Percentiles rank a stretch among this genome's conserved stretches.
phyloP scores from a whole-genome alignment of 2,329 filamentous ascomycete species.

The Elsinoe necatrix region DNA sequence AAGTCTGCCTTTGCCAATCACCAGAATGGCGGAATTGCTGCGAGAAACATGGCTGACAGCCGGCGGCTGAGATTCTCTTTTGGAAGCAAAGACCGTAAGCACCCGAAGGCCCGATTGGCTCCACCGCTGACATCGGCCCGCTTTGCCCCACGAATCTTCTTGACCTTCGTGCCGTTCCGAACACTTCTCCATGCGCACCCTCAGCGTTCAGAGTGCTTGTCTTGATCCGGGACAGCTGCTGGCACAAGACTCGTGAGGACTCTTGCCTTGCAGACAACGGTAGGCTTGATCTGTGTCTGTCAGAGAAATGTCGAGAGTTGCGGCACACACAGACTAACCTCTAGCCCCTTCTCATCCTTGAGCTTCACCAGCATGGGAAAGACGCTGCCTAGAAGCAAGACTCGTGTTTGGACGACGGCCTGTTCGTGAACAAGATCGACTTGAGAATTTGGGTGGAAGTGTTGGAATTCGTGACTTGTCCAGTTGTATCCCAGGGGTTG shows the following conservation, averaged over 20 bases:
- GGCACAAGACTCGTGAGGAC: not conserved
- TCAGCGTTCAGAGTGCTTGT: too few relatives aligned
- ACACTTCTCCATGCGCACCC: not conserved
- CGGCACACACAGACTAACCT: not conserved
- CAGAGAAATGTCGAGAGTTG: too few relatives aligned
- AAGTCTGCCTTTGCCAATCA: not conserved
- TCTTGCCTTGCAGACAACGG: not conserved
- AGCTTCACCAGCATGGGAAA: not conserved
- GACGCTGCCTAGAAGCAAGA: not conserved
- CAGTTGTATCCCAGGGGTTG: too few relatives aligned
- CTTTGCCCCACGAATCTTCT: not conserved
- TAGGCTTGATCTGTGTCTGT: not conserved
- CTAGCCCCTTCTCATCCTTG: not conserved
- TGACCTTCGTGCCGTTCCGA: not conserved
- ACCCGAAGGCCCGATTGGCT: constrained; percentile 2
- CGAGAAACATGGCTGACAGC: not conserved
- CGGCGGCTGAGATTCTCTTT: not conserved
- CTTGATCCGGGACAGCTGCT: not conserved
- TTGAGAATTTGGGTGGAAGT: too few relatives aligned
- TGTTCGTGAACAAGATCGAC: not conserved
- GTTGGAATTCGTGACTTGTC: too few relatives aligned
- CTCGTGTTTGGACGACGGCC: not conserved
- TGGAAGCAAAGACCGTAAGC: not conserved
- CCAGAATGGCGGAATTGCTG: not conserved
- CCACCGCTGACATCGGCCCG: not conserved